phyloP scores from a whole-genome alignment of 2,329 filamentous ascomycete genomes.

The Cercospora zeina region DNA sequence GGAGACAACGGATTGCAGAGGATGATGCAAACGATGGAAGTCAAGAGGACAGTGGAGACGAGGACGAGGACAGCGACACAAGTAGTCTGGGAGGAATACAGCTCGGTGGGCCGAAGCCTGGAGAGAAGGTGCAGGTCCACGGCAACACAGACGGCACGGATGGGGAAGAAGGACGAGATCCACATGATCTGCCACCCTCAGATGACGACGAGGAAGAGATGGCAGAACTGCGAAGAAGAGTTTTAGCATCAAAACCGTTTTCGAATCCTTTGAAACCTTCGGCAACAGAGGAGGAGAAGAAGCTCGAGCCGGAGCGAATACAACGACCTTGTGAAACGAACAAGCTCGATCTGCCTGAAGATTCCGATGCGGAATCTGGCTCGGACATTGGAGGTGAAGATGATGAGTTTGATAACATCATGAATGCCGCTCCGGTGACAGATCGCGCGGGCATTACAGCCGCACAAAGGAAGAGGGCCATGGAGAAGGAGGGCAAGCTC shows the following conservation, averaged over 20 bases:
- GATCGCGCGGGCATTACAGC: constrained; percentile 74
- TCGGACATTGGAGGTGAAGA: constrained; percentile 68
- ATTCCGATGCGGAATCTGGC: constrained; percentile 69
- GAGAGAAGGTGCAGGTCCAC: constrained; percentile 49
- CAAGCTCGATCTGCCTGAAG: constrained; percentile 39
- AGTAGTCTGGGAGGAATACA: constrained; percentile 42
- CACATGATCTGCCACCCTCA: constrained; percentile 71
- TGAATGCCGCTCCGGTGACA: constrained; percentile 84
- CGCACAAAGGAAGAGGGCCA: constrained; percentile 57
- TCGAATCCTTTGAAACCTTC: constrained; percentile 52
- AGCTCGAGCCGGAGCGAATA: constrained; percentile 63
- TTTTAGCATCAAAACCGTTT: constrained; percentile 91
- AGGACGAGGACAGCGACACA: constrained; percentile 43
- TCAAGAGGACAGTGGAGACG: constrained; percentile 45
- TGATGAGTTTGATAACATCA: constrained; percentile 88
- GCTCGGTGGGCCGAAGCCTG: constrained; percentile 49
- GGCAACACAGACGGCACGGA: constrained; percentile 49
- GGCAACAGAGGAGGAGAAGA: constrained; percentile 49
- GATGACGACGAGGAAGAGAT: constrained; percentile 86
- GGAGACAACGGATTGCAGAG: constrained; percentile 56
- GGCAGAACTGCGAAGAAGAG: constrained; percentile 84
- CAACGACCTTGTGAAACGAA: constrained; percentile 55
- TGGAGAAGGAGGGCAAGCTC: constrained; percentile 47
- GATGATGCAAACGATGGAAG: constrained; percentile 48
- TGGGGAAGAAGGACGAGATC: constrained; percentile 59